Evolutionary conservation across 1,284 basidiomycete species (phyloP).

Genomic region (Tausonia pullulans): DNA sequence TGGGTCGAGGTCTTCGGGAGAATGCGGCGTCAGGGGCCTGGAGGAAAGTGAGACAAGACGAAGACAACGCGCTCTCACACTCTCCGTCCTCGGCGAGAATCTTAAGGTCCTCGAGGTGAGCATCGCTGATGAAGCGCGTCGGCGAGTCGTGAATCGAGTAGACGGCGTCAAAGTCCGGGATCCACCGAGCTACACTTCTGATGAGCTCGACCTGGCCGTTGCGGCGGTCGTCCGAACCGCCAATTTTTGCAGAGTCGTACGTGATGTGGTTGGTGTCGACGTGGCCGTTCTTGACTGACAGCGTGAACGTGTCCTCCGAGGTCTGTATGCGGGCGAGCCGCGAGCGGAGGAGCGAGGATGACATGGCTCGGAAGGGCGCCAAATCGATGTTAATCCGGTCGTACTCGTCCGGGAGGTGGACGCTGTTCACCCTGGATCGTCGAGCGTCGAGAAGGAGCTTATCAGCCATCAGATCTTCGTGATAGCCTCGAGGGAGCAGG

Average conservation of each 20-base stretch:
- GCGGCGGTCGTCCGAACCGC: not conserved
- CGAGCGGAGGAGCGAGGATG: constrained; percentile 17
- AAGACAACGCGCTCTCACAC: constrained; percentile 11
- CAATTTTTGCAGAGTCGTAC: not conserved
- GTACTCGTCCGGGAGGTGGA: constrained; percentile 33
- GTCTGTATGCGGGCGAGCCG: not conserved
- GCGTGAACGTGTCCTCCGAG: constrained; percentile 2
- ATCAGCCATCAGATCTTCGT: not conserved
- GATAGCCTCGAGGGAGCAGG: not conserved
- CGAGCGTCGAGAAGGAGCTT: no score
- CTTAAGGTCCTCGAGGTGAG: constrained; percentile 6
- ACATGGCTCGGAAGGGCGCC: constrained; percentile 31
- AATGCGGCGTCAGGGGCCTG: not conserved
- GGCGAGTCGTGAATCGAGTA: constrained; percentile 5
- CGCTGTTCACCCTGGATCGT: constrained; percentile 20
- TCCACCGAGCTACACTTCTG: not conserved
- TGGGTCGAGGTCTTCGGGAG: constrained; percentile 19
- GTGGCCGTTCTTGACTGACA: constrained; percentile 1
- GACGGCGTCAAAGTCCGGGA: not conserved
- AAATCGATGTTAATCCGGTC: constrained; percentile 33
- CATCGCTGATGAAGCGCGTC: constrained; percentile 3
- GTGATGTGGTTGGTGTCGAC: constrained; percentile 4
- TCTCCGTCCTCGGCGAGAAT: constrained; percentile 7
- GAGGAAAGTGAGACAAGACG: not conserved
- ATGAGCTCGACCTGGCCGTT: not conserved